Evolutionary conservation across 2,329 filamentous ascomycete species (phyloP), one percentile per base, ranked within the genome.

Genomic region (Chrysoporthe puriensis): DNA sequence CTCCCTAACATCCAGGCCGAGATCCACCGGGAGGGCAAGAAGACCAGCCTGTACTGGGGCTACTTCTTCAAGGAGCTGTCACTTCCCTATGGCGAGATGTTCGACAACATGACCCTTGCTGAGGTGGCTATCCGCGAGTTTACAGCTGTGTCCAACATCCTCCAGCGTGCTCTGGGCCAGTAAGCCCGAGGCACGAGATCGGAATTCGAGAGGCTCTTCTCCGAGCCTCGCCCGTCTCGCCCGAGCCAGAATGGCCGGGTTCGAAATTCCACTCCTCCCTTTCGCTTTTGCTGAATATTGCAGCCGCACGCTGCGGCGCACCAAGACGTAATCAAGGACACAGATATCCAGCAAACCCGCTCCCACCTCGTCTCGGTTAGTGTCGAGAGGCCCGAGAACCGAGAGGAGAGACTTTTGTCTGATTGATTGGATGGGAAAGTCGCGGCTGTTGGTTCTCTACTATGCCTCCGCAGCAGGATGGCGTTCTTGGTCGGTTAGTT

Each of bases 31-130:
- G 72, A 69, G 67, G 73, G 74, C 34, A 54, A 67, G 16, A 63
- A 75, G 32, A 82, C 80, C 0, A 78, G 82, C 68, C 74, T 76
- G 60, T 82, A 86, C 76, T 86, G 85, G 77, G 84, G 86, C 16
- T 85, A 81, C 74, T 82, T 85, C 72, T 85, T 82, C 79, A 76
- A 79, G 42, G 83, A 86, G 73, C 72, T 85, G 26, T 75, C 77
- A 46, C 81, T 82, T 69, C 72, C 32, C 1, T 59, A 32, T 42
- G 82, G 83, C 1, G 72, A 72, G 1, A 73, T 69, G 0, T 84
- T 86, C 66, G 85, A 86, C 68, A 70, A 77, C 34, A 77, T 85
- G 78, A 84, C 82, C 6, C 79, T 89, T 2, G 77, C 79, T 0
- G 73, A 83, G 50, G 79, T 81, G 13, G 83, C 83, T 2, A 70